Conservation (phyloP, 2,329 filamentous ascomycete genomes). For the Stachybotrys echinatus region DNA sequence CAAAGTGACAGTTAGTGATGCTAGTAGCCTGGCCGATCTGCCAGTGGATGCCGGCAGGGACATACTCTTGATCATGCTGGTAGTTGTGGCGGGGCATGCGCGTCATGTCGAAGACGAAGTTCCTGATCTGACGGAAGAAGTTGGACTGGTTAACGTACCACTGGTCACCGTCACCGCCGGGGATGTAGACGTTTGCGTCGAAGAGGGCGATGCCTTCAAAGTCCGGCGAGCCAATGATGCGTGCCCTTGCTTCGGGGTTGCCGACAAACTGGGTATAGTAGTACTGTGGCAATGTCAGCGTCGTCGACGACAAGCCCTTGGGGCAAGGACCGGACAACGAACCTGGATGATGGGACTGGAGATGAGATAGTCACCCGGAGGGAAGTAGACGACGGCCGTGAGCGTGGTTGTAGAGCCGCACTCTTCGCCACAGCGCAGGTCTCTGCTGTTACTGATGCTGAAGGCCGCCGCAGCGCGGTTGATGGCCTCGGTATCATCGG, state of each 20-base stretch:
- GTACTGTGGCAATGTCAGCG: conserved; percentile 27
- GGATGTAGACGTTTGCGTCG: conserved; percentile 60
- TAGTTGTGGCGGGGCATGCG: conserved; percentile 39
- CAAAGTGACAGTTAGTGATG: conserved; percentile 57
- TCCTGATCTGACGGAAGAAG: conserved; percentile 55
- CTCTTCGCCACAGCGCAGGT: conserved; percentile 66
- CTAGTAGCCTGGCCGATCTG: conserved; percentile 53
- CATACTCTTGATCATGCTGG: conserved; percentile 4
- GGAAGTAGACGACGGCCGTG: conserved; percentile 82
- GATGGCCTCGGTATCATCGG: conserved; percentile 68
- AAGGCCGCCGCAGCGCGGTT: conserved; percentile 51
- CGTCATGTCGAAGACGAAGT: conserved; percentile 52
- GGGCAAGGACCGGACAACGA: neutral
- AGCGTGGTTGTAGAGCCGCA: conserved; percentile 75
- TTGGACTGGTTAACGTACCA: conserved; percentile 61
- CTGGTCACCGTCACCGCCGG: conserved; percentile 55
- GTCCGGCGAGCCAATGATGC: conserved; percentile 41
- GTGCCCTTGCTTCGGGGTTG: conserved; percentile 52
- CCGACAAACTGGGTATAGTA: conserved; percentile 75
- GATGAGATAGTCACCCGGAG: conserved; percentile 73
- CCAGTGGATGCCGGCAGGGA: conserved; percentile 52
- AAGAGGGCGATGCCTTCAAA: conserved; percentile 66
- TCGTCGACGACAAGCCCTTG: neutral
- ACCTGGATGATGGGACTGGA: conserved; percentile 62
- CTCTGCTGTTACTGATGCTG: conserved; percentile 49